Evolutionary conservation across 148 eudicot genomes (phyloP).

Genomic region (Cornus suecica): DNA sequence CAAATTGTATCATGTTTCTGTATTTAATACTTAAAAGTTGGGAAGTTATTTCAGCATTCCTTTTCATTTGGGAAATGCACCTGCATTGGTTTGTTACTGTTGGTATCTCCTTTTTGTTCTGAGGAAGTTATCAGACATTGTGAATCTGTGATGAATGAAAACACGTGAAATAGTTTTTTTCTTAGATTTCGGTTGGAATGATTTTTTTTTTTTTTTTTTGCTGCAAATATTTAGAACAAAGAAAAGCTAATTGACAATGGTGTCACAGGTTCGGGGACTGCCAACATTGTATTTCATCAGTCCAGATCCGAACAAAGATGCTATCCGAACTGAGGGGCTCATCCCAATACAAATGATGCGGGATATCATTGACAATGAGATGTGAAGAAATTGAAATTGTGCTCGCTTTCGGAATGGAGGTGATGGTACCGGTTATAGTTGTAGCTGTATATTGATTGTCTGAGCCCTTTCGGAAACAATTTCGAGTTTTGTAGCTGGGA

Average conservation of each 20-base stretch:
- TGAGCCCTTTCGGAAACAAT: background rate
- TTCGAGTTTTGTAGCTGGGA: background rate
- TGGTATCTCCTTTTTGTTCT: too few relatives aligned
- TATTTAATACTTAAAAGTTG: too few relatives aligned
- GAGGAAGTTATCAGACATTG: background rate
- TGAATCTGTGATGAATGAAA: background rate
- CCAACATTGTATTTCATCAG: constrained; percentile 94
- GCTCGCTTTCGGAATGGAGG: background rate
- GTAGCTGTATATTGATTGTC: background rate
- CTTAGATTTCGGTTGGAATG: background rate
- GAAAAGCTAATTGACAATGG: background rate
- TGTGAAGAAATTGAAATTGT: constrained; percentile 34
- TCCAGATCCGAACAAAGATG: constrained; percentile 89
- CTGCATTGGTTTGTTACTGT: too few relatives aligned
- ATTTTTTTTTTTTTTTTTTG: too few relatives aligned
- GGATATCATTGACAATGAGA: constrained; percentile 70
- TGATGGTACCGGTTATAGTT: background rate
- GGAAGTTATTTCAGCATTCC: too few relatives aligned
- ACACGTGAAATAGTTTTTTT: background rate
- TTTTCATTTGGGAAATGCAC: too few relatives aligned
- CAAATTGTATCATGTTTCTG: too few relatives aligned
- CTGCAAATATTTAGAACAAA: background rate
- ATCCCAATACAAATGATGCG: constrained; percentile 95
- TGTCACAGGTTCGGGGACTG: constrained; percentile 79
- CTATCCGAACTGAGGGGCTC: constrained; percentile 93